Evolutionary conservation across 2,329 filamentous ascomycete species (phyloP), one percentile per base, ranked within the genome.

Genomic region (Cercospora zeina): DNA sequence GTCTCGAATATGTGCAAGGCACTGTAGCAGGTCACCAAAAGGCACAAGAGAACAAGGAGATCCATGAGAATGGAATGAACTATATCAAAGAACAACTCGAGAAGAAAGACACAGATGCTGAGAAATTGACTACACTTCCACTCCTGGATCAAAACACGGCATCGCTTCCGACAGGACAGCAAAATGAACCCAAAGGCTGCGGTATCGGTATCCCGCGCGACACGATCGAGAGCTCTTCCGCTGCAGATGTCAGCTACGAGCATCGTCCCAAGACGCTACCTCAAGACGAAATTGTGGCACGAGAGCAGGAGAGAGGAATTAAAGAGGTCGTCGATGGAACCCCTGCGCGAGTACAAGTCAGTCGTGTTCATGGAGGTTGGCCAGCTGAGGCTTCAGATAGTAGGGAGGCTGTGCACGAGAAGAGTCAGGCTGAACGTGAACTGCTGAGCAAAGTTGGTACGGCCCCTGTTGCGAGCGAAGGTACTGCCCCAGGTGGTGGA

Each of bases 81-180:
- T 61, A 61, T 10, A 57, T 58, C 53, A 57, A 61, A 51, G 59
- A 57, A 27, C 59, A 56, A 33, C 33, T 61, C 6, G 31, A 57
- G 13, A 42, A 56, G 3, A 51, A 37, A 21, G 10, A 30, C 13
- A 58, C 55, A 24, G 55, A 49, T 8, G 36, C 55, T 19, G 31
- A 31, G 16, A 21, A 58, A 24, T 24, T 33, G 14, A 49, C 42
- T n/a, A 21, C 33, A 13, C 37, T 34, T 2, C 55, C 37, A 10
- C 9, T 58, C 31, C 24, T 21, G 13, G 55, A 37, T 11, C n/a
- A 31, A 21, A 19, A 2, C 2, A 10, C 51, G 9, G 13, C 10
- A 10, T 27, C 51, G 14, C 14, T 9, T 5, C 47, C 47, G 4
- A 51, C 1, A n/a, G 13, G 24, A 3, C 27, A n/a, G 27, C 47